Evolutionary conservation across 176 grass and related monocot genomes (phyloP).

Genomic region (Metroxylon sagu): DNA sequence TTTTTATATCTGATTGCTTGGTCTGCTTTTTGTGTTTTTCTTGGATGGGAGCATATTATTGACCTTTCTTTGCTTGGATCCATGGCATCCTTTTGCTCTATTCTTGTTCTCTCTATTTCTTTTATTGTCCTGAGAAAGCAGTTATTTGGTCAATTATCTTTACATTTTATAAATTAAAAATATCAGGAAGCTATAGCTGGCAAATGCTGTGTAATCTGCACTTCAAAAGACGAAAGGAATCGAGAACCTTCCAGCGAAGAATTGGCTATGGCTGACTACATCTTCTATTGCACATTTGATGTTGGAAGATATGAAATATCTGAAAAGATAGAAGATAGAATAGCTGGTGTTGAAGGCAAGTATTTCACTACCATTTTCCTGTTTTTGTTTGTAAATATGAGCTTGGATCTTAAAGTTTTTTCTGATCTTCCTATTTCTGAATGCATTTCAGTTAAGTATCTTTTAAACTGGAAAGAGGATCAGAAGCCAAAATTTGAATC

Average conservation of each 20-base stretch:
- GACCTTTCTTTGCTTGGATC: too few species aligned
- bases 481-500: constrained; percentile 4
- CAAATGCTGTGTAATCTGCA: constrained; percentile 85
- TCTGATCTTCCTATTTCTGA: constrained; percentile 21
- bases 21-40: too few species aligned
- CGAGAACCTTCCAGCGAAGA: constrained; percentile 52
- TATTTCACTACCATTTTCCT: neutral
- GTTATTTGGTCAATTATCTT: neutral
- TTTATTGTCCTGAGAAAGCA: neutral
- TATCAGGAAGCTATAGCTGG: constrained; percentile 64
- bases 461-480: constrained; percentile 51
- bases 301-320: constrained; percentile 41
- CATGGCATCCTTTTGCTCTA: too few species aligned
- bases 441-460: constrained; percentile 31
- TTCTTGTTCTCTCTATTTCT: too few species aligned
- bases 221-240: constrained; percentile 65
- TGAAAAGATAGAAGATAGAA: constrained; percentile 47
- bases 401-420: constrained; percentile 8
- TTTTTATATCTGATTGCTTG: too few species aligned
- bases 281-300: constrained; percentile 79
- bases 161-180: constrained; percentile 18
- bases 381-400: constrained; percentile 1
- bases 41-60: too few species aligned
- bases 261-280: constrained; percentile 51
- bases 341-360: constrained; percentile 44